phyloP scores from a whole-genome alignment of 768 basidiomycete genomes.

The Hypholoma fasciculare region DNA sequence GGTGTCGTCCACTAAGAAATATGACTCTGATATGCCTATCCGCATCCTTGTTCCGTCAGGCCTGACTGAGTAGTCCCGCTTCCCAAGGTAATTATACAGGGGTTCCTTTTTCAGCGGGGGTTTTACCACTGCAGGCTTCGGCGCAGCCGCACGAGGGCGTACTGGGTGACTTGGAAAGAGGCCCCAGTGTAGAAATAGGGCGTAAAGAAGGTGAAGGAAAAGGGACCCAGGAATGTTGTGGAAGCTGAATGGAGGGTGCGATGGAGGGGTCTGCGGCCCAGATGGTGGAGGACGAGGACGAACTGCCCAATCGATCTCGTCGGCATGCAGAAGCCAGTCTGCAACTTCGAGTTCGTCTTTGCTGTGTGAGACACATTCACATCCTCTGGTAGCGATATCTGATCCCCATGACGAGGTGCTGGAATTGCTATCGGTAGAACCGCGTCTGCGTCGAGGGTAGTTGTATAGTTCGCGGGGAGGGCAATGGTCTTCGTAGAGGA shows the following conservation, averaged over 20 bases:
- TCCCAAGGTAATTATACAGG: neutral
- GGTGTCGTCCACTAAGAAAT: constrained; percentile 16
- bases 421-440: neutral
- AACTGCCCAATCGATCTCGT: neutral
- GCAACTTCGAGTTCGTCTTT: constrained; percentile 3
- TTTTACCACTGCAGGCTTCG: neutral
- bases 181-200: constrained; percentile 9
- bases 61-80: neutral
- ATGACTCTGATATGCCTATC: constrained; percentile 6
- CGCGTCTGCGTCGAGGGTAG: neutral
- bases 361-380: neutral
- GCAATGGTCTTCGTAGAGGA: too few species aligned
- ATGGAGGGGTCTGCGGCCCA: neutral
- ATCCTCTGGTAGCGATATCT: neutral
- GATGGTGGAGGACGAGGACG: neutral
- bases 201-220: constrained; percentile 13
- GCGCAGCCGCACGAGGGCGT: neutral
- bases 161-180: constrained; percentile 4
- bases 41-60: neutral
- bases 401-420: constrained; percentile 3
- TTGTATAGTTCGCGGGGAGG: neutral
- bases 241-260: neutral
- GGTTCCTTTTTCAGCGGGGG: constrained; percentile 1
- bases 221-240: constrained; percentile 13
- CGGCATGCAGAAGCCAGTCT: neutral